phyloP scores from a whole-genome alignment of 2,329 filamentous ascomycete genomes.

The Periglandula ipomoeae region DNA sequence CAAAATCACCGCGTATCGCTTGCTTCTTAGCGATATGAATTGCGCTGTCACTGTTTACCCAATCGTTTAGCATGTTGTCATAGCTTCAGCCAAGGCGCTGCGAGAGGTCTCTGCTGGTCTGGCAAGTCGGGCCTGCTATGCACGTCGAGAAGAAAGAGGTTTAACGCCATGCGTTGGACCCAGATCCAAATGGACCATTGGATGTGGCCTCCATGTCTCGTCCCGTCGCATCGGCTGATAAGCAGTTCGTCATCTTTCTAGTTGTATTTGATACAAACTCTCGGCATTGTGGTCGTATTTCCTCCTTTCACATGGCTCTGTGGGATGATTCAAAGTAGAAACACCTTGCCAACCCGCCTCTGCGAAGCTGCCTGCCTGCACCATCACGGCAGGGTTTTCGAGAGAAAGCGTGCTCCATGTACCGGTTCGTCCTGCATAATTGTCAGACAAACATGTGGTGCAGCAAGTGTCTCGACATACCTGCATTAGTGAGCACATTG shows the following conservation, averaged over 20 bases:
- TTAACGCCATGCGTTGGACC: not conserved
- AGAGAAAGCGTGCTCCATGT: not conserved
- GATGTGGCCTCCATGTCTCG: not conserved
- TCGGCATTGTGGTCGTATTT: not conserved
- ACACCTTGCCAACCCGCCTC: not conserved
- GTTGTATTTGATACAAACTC: not conserved
- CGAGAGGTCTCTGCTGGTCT: no score
- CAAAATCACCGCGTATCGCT: no score
- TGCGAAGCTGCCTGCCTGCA: not conserved
- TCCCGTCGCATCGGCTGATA: not conserved
- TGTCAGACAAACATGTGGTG: conserved; percentile 4
- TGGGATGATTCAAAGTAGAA: not conserved
- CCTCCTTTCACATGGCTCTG: not conserved
- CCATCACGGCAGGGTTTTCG: not conserved
- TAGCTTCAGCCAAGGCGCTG: no score
- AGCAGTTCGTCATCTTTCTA: not conserved
- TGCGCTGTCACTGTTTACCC: no score
- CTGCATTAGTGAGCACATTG: conserved; percentile 5
- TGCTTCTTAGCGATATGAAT: no score
- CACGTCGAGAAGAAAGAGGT: no score
- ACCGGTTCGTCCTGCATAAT: not conserved
- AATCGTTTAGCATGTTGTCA: no score
- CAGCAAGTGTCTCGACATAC: conserved; percentile 8
- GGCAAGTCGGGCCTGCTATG: no score
- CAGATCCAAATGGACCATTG: not conserved